Conservation (phyloP, 495 filamentous ascomycete species). For the Parmelia sp. region DNA sequence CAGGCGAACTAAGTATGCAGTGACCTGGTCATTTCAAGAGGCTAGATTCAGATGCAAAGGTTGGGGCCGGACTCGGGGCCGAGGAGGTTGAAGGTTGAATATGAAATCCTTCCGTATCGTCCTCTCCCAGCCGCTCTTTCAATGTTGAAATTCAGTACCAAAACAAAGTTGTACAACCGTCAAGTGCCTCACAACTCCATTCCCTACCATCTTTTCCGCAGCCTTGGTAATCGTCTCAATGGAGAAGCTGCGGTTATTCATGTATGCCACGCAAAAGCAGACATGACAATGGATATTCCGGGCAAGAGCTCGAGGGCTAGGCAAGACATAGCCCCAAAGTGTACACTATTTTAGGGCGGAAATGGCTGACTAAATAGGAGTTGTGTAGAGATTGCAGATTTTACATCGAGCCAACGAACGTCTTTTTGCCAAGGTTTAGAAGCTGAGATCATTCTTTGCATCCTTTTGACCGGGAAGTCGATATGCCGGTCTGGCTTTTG, state of each 20-base stretch:
- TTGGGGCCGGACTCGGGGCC: conserved; percentile 4
- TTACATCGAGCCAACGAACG: too few species aligned
- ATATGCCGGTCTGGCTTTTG: too few species aligned
- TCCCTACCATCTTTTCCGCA: not conserved
- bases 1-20: conserved; percentile 13
- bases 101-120: not conserved
- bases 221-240: not conserved
- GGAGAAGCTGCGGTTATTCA: not conserved
- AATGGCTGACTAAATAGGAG: too few species aligned
- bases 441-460: too few species aligned
- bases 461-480: too few species aligned
- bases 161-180: not conserved
- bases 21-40: conserved; percentile 10
- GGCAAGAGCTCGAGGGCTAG: not conserved
- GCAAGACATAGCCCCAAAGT: not conserved
- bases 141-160: not conserved
- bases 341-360: too few species aligned
- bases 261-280: not conserved
- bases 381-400: too few species aligned
- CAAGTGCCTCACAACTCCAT: not conserved
- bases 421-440: too few species aligned
- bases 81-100: conserved; percentile 8
- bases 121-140: not conserved
- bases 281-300: not conserved
- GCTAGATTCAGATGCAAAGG: conserved; percentile 14